Base-by-base conservation (phyloP, 805 yeast species). In the Wickerhamomyces chambardii region DNA sequence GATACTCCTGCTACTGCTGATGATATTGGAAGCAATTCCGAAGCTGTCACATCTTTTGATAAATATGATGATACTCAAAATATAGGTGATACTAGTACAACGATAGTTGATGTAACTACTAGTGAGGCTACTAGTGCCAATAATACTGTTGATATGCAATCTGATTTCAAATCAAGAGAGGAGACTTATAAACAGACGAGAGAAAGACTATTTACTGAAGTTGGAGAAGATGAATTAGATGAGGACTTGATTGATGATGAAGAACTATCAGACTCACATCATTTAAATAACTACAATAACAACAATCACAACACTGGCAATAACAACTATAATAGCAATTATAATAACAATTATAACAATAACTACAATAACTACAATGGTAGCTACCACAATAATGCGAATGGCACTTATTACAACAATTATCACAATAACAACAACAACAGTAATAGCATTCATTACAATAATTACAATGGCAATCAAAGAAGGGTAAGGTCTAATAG, bases 171-270 rank as follows among this genome's bases (percentile, higher is more conserved):
- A 8, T 52, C 64, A 4, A 64, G 64, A 39, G 74, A 68, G 43
- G 64, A 59, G 29, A 45, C 57, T 26, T 72, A 72, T 43, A 61
- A 58, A 40, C 51, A 52, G 33, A 57, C 58, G 3, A 56, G 70
- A 38, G 58, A 66, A 37, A 46, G 64, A 37, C 59, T 63, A 35
- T 59, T 61, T 43, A 55, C 52, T 32, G 38, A 40, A 16, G 44
- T 39, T 1, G 53, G 47, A 28, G 60, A 58, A n/a, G 56, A 55
- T 6, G 49, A 47, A 10, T 58, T 46, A 2, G 55, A 51, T 8
- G 52, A 43, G 1, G 55, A 47, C 14, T 52, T 40, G 6, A 44
- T 41, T 5, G 50, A 42, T 1, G 51, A 44, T 10, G 47, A 44
- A 14, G 42, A 40, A 11, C 22, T 32, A 34, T 32, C 37, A n/a